These are phyloP conservation scores for Vanrija pseudolonga DNA, from an alignment of 1,284 basidiomycete species.

Conservation along the genomic window DNA sequence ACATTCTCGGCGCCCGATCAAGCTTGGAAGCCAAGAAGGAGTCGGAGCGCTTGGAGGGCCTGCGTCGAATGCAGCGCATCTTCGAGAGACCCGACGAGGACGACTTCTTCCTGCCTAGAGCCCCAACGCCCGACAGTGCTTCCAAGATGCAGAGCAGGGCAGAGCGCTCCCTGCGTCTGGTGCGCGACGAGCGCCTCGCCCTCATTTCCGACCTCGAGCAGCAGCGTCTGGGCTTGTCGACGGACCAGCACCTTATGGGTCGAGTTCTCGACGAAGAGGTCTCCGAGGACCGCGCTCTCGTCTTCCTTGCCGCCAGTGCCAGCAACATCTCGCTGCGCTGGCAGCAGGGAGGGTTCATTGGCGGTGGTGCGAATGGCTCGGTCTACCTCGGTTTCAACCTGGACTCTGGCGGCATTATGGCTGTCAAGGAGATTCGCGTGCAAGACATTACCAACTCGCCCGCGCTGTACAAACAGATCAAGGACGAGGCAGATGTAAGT, in stretches of 20 bases:
- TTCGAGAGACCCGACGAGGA: constrained; percentile 54
- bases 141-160: constrained; percentile 20
- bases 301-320: constrained; percentile 85
- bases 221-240: constrained; percentile 58
- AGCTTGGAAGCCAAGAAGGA: constrained; percentile 81
- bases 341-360: constrained; percentile 98
- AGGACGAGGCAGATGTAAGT: constrained; percentile 79
- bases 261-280: constrained; percentile 88
- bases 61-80: constrained; percentile 61
- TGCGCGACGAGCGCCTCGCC: constrained; percentile 65
- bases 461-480: constrained; percentile 85
- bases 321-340: constrained; percentile 95
- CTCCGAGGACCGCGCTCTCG: constrained; percentile 81
- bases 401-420: constrained; percentile 95
- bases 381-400: constrained; percentile 98
- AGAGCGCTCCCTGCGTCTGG: constrained; percentile 64
- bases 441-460: constrained; percentile 83
- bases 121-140: constrained; percentile 28
- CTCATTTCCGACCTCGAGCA: constrained; percentile 64
- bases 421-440: constrained; percentile 98
- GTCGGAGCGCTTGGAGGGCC: constrained; percentile 74
- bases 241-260: constrained; percentile 71
- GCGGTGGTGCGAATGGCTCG: constrained; percentile 92
- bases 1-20: constrained; percentile 90
- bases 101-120: constrained; percentile 42